phyloP scores from a whole-genome alignment of 768 basidiomycete species.

The Neoboletus magnificus region DNA sequence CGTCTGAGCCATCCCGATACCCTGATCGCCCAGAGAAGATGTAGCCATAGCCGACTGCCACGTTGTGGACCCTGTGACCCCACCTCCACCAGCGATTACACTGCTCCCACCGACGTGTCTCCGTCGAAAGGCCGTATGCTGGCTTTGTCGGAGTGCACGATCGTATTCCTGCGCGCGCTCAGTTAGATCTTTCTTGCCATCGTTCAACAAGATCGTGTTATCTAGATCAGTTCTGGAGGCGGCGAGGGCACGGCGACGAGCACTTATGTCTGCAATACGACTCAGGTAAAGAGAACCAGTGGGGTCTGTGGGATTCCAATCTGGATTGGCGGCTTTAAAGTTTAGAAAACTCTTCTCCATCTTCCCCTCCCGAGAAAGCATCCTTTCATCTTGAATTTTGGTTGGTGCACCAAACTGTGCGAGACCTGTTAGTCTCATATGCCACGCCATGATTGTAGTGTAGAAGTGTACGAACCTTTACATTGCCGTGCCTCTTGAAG shows the following conservation, averaged over 20 bases:
- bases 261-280: conserved; percentile 71
- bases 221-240: conserved; percentile 28
- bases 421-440: background rate
- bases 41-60: conserved; percentile 43
- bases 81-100: conserved; percentile 41
- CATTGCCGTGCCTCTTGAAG: conserved; percentile 90
- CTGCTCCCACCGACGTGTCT: conserved; percentile 31
- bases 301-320: conserved; percentile 92
- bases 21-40: conserved; percentile 40
- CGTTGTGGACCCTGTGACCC: conserved; percentile 46
- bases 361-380: conserved; percentile 89
- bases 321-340: conserved; percentile 95
- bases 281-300: conserved; percentile 87
- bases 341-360: conserved; percentile 98
- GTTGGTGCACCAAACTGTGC: conserved; percentile 82
- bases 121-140: conserved; percentile 46
- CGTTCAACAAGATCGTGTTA: conserved; percentile 30
- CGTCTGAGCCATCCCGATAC: conserved; percentile 58
- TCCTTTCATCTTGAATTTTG: conserved; percentile 61
- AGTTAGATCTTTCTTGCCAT: conserved; percentile 35
- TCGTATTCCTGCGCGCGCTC: conserved; percentile 75
- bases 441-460: background rate
- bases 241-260: conserved; percentile 36
- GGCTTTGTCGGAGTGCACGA: conserved; percentile 68
- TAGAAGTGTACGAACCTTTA: conserved; percentile 54